Conservation (phyloP, 805 yeast species). For the Pichia deserticola region DNA sequence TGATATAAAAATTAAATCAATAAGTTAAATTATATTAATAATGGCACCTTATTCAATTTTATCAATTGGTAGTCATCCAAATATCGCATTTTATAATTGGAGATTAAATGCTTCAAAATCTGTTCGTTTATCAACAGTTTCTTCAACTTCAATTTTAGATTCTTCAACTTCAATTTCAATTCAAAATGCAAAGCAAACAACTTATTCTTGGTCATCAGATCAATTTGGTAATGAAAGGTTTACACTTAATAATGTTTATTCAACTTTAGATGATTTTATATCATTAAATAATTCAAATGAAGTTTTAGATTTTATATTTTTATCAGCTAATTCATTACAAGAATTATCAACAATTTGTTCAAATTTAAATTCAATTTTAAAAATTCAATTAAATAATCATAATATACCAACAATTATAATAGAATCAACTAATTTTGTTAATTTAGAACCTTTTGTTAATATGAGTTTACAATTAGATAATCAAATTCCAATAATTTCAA, state of each 20-base stretch:
- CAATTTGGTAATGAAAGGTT: constrained; percentile 29
- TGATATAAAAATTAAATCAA: background rate
- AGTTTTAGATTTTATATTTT: constrained; percentile 35
- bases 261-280: constrained; percentile 23
- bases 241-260: constrained; percentile 15
- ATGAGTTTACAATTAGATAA: constrained; percentile 30
- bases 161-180: background rate
- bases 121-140: constrained; percentile 36
- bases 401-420: constrained; percentile 47
- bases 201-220: constrained; percentile 26
- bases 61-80: constrained; percentile 44
- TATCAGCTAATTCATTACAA: constrained; percentile 44
- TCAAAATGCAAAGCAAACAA: constrained; percentile 6
- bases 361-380: constrained; percentile 31
- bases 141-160: constrained; percentile 16
- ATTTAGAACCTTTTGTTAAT: constrained; percentile 58
- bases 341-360: constrained; percentile 39
- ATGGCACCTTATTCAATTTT: constrained; percentile 8
- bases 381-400: constrained; percentile 16
- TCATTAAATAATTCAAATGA: background rate
- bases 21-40: background rate
- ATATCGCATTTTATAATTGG: constrained; percentile 54
- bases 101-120: constrained; percentile 40
- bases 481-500: constrained; percentile 40
- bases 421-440: constrained; percentile 67